Evolutionary conservation across 2,329 filamentous ascomycete genomes (phyloP), one percentile per base, ranked within the genome.

Genomic region (Ustulina deusta): DNA sequence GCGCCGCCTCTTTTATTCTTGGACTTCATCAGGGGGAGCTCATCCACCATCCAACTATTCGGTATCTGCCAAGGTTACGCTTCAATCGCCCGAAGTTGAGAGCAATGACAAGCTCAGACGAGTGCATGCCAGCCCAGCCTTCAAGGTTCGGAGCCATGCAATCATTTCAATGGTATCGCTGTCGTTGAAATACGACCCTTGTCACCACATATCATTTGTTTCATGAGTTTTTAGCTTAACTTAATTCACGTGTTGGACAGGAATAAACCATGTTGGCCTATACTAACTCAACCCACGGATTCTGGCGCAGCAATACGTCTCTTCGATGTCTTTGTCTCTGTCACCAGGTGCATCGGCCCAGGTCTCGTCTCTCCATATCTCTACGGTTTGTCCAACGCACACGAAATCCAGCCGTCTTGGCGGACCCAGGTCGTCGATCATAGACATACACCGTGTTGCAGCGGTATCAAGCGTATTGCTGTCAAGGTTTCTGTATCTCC

Each of bases 241-340:
- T 32, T 20, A 27, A n/a, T 48, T 25, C 10, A 22, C 22, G n/a
- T 36, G 20, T 55, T n/a, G 11, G 17, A 29, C 17, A 29, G 29
- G 17, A 15, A 52, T 32, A 32, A 10, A n/a, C 51, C 3, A 34
- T 34, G 22, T 40, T n/a, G 20, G 27, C 46, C 55, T 60, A 55
- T 44, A 34, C 42, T 49, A 55, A 15, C 25, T 60, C 60, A 15
- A 56, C 62, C 66, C 66, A 68, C 25, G 66, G 62, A 9, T 68
- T 62, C 22, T 68, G 66, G 20, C 66, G 66, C 34, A 65, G 57
- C 34, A 61, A 34, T 6, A 68, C 62, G 15, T 62, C n/a, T 68
- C 58, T 17, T 54, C 66, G n/a, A 65, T 59, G 29, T 59, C 57
- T 44, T 58, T 61, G 25, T 68, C 57, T 27, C 49, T 40, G 15